phyloP scores from a whole-genome alignment of 345 rosid species.

The Hibiscus trionum region DNA sequence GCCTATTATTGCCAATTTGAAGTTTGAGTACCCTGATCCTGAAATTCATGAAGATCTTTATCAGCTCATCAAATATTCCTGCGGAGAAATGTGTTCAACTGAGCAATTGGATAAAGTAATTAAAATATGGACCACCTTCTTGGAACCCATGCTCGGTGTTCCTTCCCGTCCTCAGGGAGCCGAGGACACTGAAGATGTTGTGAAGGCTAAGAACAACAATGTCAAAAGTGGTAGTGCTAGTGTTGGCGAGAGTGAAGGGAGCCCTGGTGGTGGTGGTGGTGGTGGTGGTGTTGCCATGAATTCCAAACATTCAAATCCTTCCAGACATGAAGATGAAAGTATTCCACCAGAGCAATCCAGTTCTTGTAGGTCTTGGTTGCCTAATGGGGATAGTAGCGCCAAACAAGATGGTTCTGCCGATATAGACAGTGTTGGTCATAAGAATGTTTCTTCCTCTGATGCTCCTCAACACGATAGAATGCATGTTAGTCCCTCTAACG shows the following conservation, averaged over 20 bases:
- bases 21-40: conserved; percentile 68
- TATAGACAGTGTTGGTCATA: conserved; percentile 25
- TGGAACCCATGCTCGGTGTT: conserved; percentile 81
- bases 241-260: conserved; percentile 52
- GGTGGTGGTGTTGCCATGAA: conserved; percentile 26
- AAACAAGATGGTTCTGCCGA: conserved; percentile 41
- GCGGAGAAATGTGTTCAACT: conserved; percentile 84
- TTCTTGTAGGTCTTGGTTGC: conserved; percentile 42
- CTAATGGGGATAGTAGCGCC: conserved; percentile 43
- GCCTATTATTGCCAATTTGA: conserved; percentile 56
- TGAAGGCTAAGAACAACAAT: conserved; percentile 48
- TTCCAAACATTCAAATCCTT: conserved; percentile 43
- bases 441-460: conserved; percentile 27
- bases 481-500: conserved; percentile 32
- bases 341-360: conserved; percentile 48
- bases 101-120: conserved; percentile 85
- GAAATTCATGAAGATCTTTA: conserved; percentile 87
- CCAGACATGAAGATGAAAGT: conserved; percentile 47
- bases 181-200: conserved; percentile 74
- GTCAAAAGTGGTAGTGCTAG: conserved; percentile 34
- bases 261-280: conserved; percentile 34
- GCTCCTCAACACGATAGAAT: conserved; percentile 40
- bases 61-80: conserved; percentile 88
- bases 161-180: conserved; percentile 80
- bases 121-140: conserved; percentile 89